Evolutionary conservation across 441 rosid species (phyloP), one percentile per base, ranked within the genome.

Genomic region (Melianthus villosus): DNA sequence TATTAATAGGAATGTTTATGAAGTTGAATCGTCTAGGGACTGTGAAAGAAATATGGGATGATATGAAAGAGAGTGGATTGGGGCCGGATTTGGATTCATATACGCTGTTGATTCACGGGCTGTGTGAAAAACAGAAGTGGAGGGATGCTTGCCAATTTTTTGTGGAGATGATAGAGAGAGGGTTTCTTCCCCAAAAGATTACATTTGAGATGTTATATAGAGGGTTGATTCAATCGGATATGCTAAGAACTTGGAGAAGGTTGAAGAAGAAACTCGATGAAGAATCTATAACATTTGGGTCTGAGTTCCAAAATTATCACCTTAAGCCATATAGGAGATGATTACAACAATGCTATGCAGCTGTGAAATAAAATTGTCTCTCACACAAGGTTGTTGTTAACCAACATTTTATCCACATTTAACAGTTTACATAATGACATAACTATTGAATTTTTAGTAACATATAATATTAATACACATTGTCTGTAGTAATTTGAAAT

Each of bases 21-120:
- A 61, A 50, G 57, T 25, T 80, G 62, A 66, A 63, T 46, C 60
- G 60, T 25, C 53, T 83, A 59, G 77, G 72, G 19, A 50, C 59
- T 3, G 76, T 65, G 25, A 58, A 50, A 19, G 82, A 80, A 64
- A 66, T 83, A 4, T 83, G 97, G 97, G 58, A 54, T 38, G 93
- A 87, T 57, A 49, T 87, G 45, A 64, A 68, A 53, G 64, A 9
- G 23, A 68, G 63, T 17, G 71, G 60, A 6, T 26, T 44, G 6
- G 93, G 97, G 40, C 93, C 81, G 0, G 91, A 87, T 67, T 71
- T 80, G 63, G 93, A 83, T 63, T 77, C 95, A 0, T 80, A 80
- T 39, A 80, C 95, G 7, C 28, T 59, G 22, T 51, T 83, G 67
- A 64, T 83, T 46, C 93, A 74, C 40, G 87, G 75, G 27, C 25